Percentiles rank a stretch among this genome's conserved stretches.
Conservation (phyloP, 768 basidiomycete genomes). For the Macrolepiota albuminosa region DNA sequence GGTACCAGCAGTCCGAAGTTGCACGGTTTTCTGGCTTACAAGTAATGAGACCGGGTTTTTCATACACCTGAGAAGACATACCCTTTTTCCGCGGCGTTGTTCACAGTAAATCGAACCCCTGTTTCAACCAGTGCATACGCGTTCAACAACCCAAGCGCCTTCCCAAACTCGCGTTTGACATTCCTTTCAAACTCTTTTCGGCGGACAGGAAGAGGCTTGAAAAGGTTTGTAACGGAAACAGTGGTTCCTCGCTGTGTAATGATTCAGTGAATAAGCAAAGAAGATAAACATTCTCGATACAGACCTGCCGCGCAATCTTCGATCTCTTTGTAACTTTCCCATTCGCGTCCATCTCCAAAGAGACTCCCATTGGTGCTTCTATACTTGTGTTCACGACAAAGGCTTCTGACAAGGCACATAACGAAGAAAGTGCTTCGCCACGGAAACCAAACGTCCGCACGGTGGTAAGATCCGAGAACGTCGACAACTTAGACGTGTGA, state of each 20-base stretch:
- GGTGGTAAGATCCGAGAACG: conserved; percentile 65
- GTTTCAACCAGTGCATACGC: conserved; percentile 80
- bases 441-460: conserved; percentile 90
- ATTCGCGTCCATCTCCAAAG: conserved; percentile 64
- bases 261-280: background rate
- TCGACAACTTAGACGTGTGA: conserved; percentile 86
- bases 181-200: conserved; percentile 90
- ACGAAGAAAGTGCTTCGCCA: conserved; percentile 91
- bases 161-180: conserved; percentile 83
- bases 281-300: conserved; percentile 11
- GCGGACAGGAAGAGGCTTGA: conserved; percentile 81
- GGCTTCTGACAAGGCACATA: conserved; percentile 77
- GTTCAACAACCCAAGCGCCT: conserved; percentile 74
- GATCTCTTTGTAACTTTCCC: conserved; percentile 56
- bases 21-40: conserved; percentile 56
- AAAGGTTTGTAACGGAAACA: conserved; percentile 63
- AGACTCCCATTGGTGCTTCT: conserved; percentile 71
- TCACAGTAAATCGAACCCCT: conserved; percentile 71
- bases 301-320: conserved; percentile 75
- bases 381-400: conserved; percentile 76
- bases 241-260: conserved; percentile 81
- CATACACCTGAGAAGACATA: conserved; percentile 30
- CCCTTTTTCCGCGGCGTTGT: conserved; percentile 68
- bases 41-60: background rate
- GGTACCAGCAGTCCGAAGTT: conserved; percentile 70